Evolutionary conservation across 2,329 filamentous ascomycete species (phyloP), one percentile per base, ranked within the genome.

Genomic region (Colletotrichum orbiculare): DNA sequence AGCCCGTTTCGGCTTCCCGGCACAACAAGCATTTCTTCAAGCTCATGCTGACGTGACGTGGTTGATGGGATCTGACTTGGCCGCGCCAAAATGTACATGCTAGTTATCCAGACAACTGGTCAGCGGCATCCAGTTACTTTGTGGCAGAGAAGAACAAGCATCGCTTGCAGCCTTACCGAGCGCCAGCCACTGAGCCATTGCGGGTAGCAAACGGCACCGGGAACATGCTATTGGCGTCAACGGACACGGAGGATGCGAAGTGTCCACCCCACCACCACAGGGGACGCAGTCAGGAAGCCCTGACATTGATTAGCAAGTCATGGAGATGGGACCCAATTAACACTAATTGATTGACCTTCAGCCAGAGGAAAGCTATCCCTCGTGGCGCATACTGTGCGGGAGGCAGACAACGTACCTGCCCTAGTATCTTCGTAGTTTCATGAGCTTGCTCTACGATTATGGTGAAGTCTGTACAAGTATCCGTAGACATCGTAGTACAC

Each of bases 11-110:
- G 10, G 58, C 25, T 9, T 15, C 42, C 11, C 12, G 15, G 38
- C 54, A 12, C 41, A 38, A 33, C 37, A 57, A 63, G 63, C 63
- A 48, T 48, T 65, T 61, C 60, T 60, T 53, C 46, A 61, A 10
- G 10, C 38, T 15, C 8, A 45, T 54, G 17, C 25, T 43, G 52
- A 54, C 35, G 42, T 43, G 41, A 25, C 33, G 37, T 35, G 39
- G 17, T 37, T 6, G 39, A 54, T 11, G 38, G 37, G 38, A 54
- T 54, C 52, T 54, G 52, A 43, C 52, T 45, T 54, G 52, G 49
- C 25, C 25, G 45, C 54, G 41, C 35, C 17, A 8, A 17, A 35
- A 39, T 57, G 15, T 13, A 15, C 42, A 43, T 17, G 15, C 54
- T 45, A 49, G 37, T n/a, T 12, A 41, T 35, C 54, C 37, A 45